These are phyloP conservation scores for Metschnikowia noctiluminum DNA, from an alignment of 805 yeast genomes.

Conservation along the genomic window DNA sequence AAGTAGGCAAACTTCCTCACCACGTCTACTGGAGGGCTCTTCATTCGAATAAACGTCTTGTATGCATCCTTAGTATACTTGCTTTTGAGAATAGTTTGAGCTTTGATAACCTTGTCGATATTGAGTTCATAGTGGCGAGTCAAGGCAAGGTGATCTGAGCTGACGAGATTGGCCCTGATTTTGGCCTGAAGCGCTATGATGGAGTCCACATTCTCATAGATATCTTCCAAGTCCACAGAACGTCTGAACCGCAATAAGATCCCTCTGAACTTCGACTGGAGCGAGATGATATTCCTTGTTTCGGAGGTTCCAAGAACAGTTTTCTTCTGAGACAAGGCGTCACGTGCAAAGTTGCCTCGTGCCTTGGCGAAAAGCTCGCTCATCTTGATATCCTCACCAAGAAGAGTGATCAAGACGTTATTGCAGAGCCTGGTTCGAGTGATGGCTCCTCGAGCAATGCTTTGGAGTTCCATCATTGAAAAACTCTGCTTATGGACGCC, in stretches of 20 bases:
- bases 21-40: constrained; percentile 74
- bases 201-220: constrained; percentile 41
- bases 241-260: constrained; percentile 53
- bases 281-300: constrained; percentile 24
- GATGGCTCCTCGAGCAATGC: constrained; percentile 44
- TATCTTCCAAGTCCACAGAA: constrained; percentile 53
- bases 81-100: constrained; percentile 74
- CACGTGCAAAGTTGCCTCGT: constrained; percentile 42
- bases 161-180: constrained; percentile 45
- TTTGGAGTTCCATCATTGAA: constrained; percentile 33
- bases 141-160: constrained; percentile 35
- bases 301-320: constrained; percentile 16
- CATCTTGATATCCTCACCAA: constrained; percentile 36
- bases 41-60: constrained; percentile 60
- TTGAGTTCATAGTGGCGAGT: constrained; percentile 51
- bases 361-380: constrained; percentile 40
- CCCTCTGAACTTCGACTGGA: constrained; percentile 66
- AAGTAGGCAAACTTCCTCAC: constrained; percentile 74
- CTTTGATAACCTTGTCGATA: constrained; percentile 55
- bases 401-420: constrained; percentile 38
- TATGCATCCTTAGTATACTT: constrained; percentile 69
- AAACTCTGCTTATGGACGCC: constrained; percentile 8
- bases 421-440: constrained; percentile 42
- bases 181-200: constrained; percentile 52
- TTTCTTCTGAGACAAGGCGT: constrained; percentile 19